Evolutionary conservation across 2,329 filamentous ascomycete genomes (phyloP).

Genomic region (Xylaria sp.): DNA sequence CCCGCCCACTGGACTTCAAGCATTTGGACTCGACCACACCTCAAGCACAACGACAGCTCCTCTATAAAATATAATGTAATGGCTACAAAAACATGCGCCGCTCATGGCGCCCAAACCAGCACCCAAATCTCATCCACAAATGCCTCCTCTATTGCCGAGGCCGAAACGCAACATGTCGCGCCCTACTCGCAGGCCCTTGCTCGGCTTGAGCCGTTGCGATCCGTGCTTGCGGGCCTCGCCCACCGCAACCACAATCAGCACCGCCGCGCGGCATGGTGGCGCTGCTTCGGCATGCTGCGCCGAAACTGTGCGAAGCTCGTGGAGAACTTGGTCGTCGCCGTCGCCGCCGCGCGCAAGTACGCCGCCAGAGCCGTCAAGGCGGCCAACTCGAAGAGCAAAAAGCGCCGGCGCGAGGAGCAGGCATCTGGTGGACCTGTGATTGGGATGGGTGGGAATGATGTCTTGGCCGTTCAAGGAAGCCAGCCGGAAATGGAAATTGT

Average conservation of each 20-base stretch:
- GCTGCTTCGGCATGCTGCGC: conserved; percentile 75
- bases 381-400: conserved; percentile 49
- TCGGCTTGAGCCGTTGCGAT: conserved; percentile 42
- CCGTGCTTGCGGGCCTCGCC: conserved; percentile 76
- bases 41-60: not conserved
- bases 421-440: conserved; percentile 31
- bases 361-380: conserved; percentile 29
- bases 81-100: conserved; percentile 31
- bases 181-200: conserved; percentile 42
- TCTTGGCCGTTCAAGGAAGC: conserved; percentile 5
- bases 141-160: not conserved
- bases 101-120: conserved; percentile 13
- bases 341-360: conserved; percentile 23
- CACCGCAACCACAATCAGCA: conserved; percentile 95
- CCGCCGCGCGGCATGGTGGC: conserved; percentile 82
- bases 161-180: not conserved
- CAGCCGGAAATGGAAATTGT: conserved; percentile 25
- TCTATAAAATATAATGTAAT: conserved; percentile 28
- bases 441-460: conserved; percentile 18
- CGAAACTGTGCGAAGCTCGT: conserved; percentile 69
- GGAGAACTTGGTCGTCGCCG: conserved; percentile 47
- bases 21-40: too few species aligned
- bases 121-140: not conserved
- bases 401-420: conserved; percentile 50
- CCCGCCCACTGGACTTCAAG: too few species aligned